phyloP scores from a whole-genome alignment of 2,329 filamentous ascomycete genomes.

The Trichoderma atrobrunneum region DNA sequence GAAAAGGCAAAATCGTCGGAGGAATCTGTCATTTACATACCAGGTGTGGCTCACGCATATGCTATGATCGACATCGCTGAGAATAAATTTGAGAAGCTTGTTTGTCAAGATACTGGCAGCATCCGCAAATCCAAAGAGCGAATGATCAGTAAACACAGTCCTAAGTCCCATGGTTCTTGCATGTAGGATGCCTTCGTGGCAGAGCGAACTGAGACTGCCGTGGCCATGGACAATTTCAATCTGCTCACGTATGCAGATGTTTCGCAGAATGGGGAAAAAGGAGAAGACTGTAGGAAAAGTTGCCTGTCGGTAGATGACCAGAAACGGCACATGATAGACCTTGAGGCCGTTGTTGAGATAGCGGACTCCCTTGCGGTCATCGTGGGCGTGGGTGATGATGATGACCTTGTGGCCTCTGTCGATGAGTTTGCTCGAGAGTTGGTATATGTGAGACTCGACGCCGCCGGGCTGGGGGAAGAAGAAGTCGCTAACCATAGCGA shows the following conservation, averaged over 20 bases:
- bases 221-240: conserved; percentile 99
- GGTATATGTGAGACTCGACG: conserved; percentile 97
- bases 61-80: conserved; percentile 97
- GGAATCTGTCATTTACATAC: conserved; percentile 45
- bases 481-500: conserved; percentile 96
- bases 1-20: neutral
- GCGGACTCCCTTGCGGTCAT: conserved; percentile 84
- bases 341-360: conserved; percentile 98
- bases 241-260: conserved; percentile 89
- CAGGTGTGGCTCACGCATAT: conserved; percentile 98
- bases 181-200: conserved; percentile 92
- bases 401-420: conserved; percentile 98
- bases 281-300: conserved; percentile 98
- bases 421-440: conserved; percentile 91
- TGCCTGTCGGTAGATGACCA: conserved; percentile 89
- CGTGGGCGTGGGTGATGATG: conserved; percentile 93
- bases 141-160: conserved; percentile 97
- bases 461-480: conserved; percentile 98
- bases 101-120: conserved; percentile 94
- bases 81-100: conserved; percentile 90
- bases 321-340: conserved; percentile 95
- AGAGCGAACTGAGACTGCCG: conserved; percentile 86
- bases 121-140: conserved; percentile 94
- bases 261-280: conserved; percentile 96
- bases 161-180: conserved; percentile 93